Evolutionary conservation across 78 protist species (phyloP), one percentile per base, ranked within the genome.

Genomic region (Chrysochromulina parva): DNA sequence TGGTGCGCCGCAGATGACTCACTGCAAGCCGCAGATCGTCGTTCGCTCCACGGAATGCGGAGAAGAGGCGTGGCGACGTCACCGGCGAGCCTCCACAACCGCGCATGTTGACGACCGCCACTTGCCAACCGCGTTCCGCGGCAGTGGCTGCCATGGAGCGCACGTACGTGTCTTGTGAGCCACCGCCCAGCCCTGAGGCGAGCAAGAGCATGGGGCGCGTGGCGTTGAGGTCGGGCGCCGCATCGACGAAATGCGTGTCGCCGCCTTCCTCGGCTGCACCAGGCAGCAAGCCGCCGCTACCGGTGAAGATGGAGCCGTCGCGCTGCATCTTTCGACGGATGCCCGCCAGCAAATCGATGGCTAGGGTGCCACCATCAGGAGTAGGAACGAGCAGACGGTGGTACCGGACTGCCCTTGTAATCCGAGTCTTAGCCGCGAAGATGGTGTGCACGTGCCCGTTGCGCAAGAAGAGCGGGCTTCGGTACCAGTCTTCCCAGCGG

Each of bases 171-270:
- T 78, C 86, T 62, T 69, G 78, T 13, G n/a, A 20, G 28, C 14
- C 71, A 19, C 86, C 86, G 57, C 86, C 86, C 19, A 78, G 86
- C 22, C 86, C 86, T 48, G 86, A 78, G 86, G 86, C 26, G 86
- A 78, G 86, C 48, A 78, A 62, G 38, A 78, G 86, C 17, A 78
- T 0, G 20, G 86, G 86, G 62, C 55, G 13, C 57, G 6, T 17
- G 26, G 54, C 14, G 55, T 17, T 7, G 24, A 48, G 82, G 26
- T 53, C 57, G 24, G 82, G 82, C 2, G 53, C 17, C 54, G 13
- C 24, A 55, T 48, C 57, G n/a, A 69, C 78, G 16, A 69, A 69
- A 13, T 9, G 20, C 52, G 78, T 69, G 78, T 47, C 82, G 58
- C 5, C 17, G 84, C 11, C 26, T 9, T 17, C 19, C 84, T 50